A percentile compares a stretch with the other conserved stretches of the same genome.
Evolutionary conservation across 352 stramenopile species (phyloP).

Genomic region (Hyaloperonospora brassicae): DNA sequence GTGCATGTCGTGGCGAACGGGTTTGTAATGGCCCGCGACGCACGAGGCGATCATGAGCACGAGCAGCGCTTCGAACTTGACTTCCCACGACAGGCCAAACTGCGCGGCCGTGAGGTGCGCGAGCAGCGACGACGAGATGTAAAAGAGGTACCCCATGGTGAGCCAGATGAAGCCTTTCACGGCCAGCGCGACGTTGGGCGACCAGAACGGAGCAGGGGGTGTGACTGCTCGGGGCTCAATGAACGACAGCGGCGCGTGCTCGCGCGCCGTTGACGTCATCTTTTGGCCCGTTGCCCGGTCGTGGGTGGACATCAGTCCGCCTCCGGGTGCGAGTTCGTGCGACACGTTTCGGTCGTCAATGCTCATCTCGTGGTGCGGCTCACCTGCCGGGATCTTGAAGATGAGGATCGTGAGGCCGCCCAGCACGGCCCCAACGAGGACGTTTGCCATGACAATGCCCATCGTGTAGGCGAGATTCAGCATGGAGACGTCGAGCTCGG

Average conservation of each 20-base stretch:
- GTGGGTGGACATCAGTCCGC: too few relatives aligned
- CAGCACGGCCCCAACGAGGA: slow-evolving; percentile 39
- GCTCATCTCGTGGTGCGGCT: not conserved
- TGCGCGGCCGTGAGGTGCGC: slow-evolving; percentile 31
- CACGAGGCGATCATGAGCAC: slow-evolving; percentile 64
- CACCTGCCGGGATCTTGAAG: slow-evolving; percentile 43
- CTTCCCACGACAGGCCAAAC: slow-evolving; percentile 51
- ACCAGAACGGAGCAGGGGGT: slow-evolving; percentile 7
- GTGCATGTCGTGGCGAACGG: slow-evolving; percentile 71
- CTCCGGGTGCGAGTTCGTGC: too few relatives aligned
- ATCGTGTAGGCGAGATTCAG: slow-evolving; percentile 52
- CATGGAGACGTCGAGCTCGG: slow-evolving; percentile 40
- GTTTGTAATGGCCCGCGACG: slow-evolving; percentile 47
- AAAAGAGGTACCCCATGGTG: slow-evolving; percentile 49
- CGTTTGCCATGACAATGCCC: slow-evolving; percentile 43
- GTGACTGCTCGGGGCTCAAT: not conserved
- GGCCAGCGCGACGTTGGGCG: slow-evolving; percentile 31
- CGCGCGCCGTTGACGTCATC: too few relatives aligned
- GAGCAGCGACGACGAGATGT: slow-evolving; percentile 45
- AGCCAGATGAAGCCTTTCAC: slow-evolving; percentile 65
- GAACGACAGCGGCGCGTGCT: too few relatives aligned
- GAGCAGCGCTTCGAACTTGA: slow-evolving; percentile 65
- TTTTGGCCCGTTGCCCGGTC: too few relatives aligned
- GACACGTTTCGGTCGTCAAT: too few relatives aligned
- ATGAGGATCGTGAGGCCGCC: slow-evolving; percentile 45